Conservation (phyloP, 306 rosid species). For the Herpetospermum pedunculosum region DNA sequence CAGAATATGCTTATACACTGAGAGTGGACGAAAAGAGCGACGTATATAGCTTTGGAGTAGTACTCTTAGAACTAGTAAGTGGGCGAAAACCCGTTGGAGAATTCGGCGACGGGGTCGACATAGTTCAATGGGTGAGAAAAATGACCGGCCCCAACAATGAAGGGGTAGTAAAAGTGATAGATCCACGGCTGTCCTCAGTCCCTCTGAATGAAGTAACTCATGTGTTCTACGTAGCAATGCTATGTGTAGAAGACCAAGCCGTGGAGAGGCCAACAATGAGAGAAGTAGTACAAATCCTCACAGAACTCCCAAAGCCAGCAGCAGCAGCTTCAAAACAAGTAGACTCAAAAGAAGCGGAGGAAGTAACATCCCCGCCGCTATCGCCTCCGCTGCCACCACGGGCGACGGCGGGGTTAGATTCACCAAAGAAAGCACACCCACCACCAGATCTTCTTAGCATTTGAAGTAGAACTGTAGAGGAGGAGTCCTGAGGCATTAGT, state of each 20-base stretch:
- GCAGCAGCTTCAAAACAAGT: conserved; percentile 33
- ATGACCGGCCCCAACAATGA: conserved; percentile 80
- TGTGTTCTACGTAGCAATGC: conserved; percentile 82
- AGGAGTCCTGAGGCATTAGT: background rate
- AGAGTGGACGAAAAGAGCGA: conserved; percentile 95
- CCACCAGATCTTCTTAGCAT: conserved; percentile 86
- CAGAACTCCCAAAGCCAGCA: conserved; percentile 70
- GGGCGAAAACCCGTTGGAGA: conserved; percentile 96
- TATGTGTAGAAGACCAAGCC: conserved; percentile 94
- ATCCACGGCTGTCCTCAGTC: conserved; percentile 78
- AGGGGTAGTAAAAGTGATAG: conserved; percentile 70
- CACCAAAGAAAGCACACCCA: background rate
- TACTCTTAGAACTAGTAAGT: conserved; percentile 62
- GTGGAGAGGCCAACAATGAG: conserved; percentile 97
- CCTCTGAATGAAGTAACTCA: conserved; percentile 86
- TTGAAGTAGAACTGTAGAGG: conserved; percentile 13
- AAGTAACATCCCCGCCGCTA: background rate
- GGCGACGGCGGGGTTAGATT: background rate
- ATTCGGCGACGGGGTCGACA: conserved; percentile 94
- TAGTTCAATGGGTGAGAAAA: conserved; percentile 89
- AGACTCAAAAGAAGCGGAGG: conserved; percentile 8
- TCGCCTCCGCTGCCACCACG: conserved; percentile 24
- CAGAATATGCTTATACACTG: conserved; percentile 93
- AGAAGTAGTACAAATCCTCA: conserved; percentile 90
- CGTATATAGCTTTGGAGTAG: conserved; percentile 91